Conservation (phyloP, 768 basidiomycete species). For the Auricularia sp. region DNA sequence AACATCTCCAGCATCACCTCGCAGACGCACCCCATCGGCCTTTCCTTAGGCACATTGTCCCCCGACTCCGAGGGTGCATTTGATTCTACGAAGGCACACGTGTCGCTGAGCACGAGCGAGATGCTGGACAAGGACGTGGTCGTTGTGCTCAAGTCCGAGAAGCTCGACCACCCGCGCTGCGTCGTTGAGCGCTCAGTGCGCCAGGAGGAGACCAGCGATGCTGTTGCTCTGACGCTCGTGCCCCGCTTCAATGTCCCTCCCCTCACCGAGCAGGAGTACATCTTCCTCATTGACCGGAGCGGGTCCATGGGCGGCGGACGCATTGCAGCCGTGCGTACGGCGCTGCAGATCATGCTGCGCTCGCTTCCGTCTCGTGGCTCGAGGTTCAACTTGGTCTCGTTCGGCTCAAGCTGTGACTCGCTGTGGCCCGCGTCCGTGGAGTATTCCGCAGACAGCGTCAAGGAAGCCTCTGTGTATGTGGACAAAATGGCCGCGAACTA, state of each 20-base stretch:
- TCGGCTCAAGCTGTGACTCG: conserved; percentile 23
- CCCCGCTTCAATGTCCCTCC: conserved; percentile 38
- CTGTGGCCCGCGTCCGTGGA: conserved; percentile 29
- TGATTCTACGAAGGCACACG: neutral
- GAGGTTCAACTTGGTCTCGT: conserved; percentile 47
- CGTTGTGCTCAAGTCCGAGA: conserved; percentile 36
- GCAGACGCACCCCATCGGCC: conserved; percentile 10
- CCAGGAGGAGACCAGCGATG: conserved; percentile 14
- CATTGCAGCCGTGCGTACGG: neutral
- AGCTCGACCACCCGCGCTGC: conserved; percentile 44
- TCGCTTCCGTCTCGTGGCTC: conserved; percentile 28
- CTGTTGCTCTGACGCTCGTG: conserved; percentile 37
- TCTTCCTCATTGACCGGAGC: conserved; percentile 52
- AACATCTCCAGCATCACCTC: conserved; percentile 12
- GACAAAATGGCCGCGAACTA: conserved; percentile 29
- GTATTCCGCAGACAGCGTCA: conserved; percentile 7
- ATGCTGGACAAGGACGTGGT: conserved; percentile 41
- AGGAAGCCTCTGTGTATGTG: conserved; percentile 23
- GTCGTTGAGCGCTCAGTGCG: conserved; percentile 31
- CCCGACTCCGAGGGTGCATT: conserved; percentile 26
- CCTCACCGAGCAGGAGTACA: conserved; percentile 39
- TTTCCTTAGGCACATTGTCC: conserved; percentile 22
- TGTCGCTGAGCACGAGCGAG: conserved; percentile 20
- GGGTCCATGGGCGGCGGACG: conserved; percentile 35
- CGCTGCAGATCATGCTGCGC: conserved; percentile 27